Percentiles rank a stretch among this genome's conserved stretches.
Conservation (phyloP, 345 rosid genomes). For the Viola odorata region DNA sequence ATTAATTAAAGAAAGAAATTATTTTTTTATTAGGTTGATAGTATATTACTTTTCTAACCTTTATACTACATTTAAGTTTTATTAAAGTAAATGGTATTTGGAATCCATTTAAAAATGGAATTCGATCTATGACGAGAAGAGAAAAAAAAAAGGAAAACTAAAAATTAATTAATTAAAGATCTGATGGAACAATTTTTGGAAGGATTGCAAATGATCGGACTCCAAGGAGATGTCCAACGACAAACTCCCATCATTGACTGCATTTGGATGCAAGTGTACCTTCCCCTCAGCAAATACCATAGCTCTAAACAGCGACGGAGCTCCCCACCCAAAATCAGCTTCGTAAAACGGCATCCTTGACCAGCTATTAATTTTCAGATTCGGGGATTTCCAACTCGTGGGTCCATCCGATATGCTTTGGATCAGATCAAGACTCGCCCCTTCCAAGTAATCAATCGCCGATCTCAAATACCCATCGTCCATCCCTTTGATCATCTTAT, state of each 20-base stretch:
- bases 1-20: too few relatives aligned
- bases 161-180: neutral
- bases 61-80: too few relatives aligned
- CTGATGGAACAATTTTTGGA: conserved; percentile 2
- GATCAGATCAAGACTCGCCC: neutral
- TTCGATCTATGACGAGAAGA: too few relatives aligned
- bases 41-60: too few relatives aligned
- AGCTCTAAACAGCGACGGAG: neutral
- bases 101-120: too few relatives aligned
- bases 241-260: neutral
- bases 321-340: conserved; percentile 20
- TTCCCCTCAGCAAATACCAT: conserved; percentile 6
- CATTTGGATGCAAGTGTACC: neutral
- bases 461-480: conserved; percentile 43
- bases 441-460: conserved; percentile 6
- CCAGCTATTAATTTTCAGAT: conserved; percentile 20
- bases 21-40: too few relatives aligned
- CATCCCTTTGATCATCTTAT: conserved; percentile 16
- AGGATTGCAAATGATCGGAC: conserved; percentile 2
- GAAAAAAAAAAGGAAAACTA: too few relatives aligned
- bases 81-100: too few relatives aligned
- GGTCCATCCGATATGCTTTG: neutral
- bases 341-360: conserved; percentile 11
- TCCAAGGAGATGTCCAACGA: conserved; percentile 4
- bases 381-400: conserved; percentile 1